A percentile compares a stretch with the other conserved stretches of the same genome.
These are phyloP conservation scores for Novakomyces olei DNA, from an alignment of 805 yeast genomes.

Conservation along the genomic window DNA sequence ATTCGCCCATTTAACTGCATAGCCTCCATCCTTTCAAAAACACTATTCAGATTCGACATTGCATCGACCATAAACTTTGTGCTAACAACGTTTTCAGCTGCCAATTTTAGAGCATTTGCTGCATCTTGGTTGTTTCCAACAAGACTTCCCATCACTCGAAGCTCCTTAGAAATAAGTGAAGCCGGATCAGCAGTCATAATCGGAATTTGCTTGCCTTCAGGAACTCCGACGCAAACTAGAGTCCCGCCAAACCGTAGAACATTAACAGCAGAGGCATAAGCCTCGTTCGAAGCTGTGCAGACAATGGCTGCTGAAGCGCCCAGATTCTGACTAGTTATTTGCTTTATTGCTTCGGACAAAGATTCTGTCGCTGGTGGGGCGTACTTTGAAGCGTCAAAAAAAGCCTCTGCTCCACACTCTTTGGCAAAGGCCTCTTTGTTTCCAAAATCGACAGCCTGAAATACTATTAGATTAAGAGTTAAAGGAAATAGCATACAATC, in stretches of 20 bases:
- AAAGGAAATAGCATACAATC: no score
- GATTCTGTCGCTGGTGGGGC: constrained; percentile 33
- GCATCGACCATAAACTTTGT: not conserved
- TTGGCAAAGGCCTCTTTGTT: not conserved
- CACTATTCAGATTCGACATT: not conserved
- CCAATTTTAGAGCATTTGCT: not conserved
- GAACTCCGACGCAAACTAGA: not conserved
- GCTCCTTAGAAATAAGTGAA: not conserved
- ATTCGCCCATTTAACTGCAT: not conserved
- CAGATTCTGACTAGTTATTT: no score
- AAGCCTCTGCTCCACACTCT: not conserved
- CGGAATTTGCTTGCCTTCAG: not conserved
- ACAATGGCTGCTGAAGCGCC: not conserved
- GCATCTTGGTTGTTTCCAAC: not conserved
- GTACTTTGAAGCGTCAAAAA: no score
- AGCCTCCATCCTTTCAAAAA: not conserved
- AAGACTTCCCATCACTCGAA: not conserved
- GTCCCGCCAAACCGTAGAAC: not conserved
- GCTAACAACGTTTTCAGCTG: not conserved
- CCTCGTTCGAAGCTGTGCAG: not conserved
- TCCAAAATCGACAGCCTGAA: no score
- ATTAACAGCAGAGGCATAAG: not conserved
- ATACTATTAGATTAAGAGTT: no score
- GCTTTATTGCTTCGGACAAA: constrained; percentile 27
- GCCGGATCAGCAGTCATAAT: not conserved